Evolutionary conservation across 257 asterid genomes (phyloP).

Genomic region (Jasminum sambac): DNA sequence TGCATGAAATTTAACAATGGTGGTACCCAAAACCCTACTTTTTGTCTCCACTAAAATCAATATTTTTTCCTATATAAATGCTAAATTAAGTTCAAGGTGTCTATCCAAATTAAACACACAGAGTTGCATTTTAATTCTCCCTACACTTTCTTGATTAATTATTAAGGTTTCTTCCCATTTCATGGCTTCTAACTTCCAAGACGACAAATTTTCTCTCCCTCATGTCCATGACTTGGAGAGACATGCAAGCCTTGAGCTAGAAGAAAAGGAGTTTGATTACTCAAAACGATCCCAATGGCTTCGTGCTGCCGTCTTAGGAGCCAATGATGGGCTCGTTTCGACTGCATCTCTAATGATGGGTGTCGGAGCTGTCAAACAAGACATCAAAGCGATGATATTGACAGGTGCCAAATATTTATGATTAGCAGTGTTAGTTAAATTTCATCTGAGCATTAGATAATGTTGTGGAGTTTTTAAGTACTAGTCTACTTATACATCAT

Average conservation of each 20-base stretch:
- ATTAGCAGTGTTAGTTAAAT: no score
- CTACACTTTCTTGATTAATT: background rate
- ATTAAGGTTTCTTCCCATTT: background rate
- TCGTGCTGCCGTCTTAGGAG: constrained; percentile 87
- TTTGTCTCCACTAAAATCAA: constrained; percentile 23
- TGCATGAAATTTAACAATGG: background rate
- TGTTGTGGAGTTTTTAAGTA: no score
- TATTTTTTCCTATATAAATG: constrained; percentile 44
- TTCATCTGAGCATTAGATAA: no score
- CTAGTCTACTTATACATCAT: no score
- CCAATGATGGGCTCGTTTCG: constrained; percentile 80
- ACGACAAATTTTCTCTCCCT: constrained; percentile 27
- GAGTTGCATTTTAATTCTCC: constrained; percentile 11
- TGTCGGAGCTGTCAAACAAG: constrained; percentile 79
- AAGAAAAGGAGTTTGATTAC: constrained; percentile 58
- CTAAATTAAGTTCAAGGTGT: constrained; percentile 27
- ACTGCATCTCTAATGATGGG: constrained; percentile 86
- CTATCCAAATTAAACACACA: constrained; percentile 55
- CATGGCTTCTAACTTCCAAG: constrained; percentile 46
- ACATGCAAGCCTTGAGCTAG: constrained; percentile 21
- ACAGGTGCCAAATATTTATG: constrained; percentile 30
- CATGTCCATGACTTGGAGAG: constrained; percentile 32
- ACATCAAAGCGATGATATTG: constrained; percentile 65
- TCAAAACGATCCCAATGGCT: constrained; percentile 80
- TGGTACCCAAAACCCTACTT: constrained; percentile 27